Evolutionary conservation across 139 green algal genomes (phyloP).

Genomic region (Coccomyxa sp.): DNA sequence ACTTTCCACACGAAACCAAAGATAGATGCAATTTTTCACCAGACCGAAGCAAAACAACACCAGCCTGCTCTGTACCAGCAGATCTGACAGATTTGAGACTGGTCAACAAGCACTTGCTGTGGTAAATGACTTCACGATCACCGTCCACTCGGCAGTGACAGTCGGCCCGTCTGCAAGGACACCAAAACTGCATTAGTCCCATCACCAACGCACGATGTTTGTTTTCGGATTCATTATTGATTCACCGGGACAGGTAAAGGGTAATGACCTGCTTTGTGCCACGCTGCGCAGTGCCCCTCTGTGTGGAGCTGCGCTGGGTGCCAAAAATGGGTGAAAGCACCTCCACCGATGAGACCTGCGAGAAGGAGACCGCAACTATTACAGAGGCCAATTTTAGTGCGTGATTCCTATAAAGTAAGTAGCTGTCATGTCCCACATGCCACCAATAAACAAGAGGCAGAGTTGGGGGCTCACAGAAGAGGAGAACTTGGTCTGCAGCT

Average conservation of each 20-base stretch:
- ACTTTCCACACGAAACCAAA: not conserved
- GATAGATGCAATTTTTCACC: not conserved
- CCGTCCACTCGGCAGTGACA: not conserved
- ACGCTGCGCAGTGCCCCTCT: not conserved
- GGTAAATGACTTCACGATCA: not conserved
- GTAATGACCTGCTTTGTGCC: not conserved
- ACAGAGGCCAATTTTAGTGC: not conserved
- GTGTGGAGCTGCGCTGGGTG: not conserved
- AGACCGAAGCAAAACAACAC: not conserved
- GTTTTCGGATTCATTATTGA: not conserved
- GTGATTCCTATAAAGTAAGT: not conserved
- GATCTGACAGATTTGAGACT: not conserved
- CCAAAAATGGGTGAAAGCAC: conserved; percentile 28
- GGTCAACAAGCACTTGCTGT: not conserved
- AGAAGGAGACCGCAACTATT: not conserved
- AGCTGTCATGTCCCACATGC: not conserved
- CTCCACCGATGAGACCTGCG: conserved; percentile 33
- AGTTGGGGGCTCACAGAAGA: conserved; percentile 3
- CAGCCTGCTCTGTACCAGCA: not conserved
- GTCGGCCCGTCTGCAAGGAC: not conserved
- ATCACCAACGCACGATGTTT: not conserved
- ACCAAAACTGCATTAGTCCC: not conserved
- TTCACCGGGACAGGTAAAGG: not conserved
- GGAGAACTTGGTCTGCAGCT: conserved; percentile 72
- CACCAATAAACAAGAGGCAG: not conserved